Evolutionary conservation across 169 alveolate genomes (phyloP).

Genomic region (Cyclospora cayetanensis): DNA sequence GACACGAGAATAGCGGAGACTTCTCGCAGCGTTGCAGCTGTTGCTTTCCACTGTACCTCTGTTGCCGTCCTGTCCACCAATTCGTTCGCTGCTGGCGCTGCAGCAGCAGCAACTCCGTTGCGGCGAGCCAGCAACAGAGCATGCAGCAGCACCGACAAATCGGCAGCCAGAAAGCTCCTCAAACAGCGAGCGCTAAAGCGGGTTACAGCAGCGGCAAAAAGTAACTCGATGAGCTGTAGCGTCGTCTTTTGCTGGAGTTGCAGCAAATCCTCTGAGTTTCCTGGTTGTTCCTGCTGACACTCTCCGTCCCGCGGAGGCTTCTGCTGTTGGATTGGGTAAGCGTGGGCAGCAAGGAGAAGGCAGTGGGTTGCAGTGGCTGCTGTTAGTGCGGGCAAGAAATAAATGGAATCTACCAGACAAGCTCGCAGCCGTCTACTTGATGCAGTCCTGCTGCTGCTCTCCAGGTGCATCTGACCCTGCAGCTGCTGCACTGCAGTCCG

Average conservation of each 20-base stretch:
- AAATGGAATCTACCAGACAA: background rate
- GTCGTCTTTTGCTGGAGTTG: background rate
- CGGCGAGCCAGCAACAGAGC: background rate
- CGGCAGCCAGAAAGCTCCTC: background rate
- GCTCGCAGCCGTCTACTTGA: background rate
- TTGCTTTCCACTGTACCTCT: background rate
- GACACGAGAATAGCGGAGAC: background rate
- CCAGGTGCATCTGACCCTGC: background rate
- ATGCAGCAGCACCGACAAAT: background rate
- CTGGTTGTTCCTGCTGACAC: background rate
- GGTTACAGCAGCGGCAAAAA: background rate
- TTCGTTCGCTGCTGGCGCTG: background rate
- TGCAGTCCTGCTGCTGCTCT: background rate
- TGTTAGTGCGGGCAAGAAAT: background rate
- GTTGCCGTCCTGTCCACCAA: background rate
- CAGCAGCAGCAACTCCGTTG: background rate
- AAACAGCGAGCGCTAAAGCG: background rate
- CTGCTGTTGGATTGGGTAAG: background rate
- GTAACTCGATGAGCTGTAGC: background rate
- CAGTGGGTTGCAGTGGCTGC: background rate
- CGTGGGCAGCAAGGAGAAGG: background rate
- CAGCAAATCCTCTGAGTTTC: background rate
- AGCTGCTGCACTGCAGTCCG: background rate
- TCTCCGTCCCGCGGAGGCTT: too few relatives aligned
- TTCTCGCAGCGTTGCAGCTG: background rate